Evolutionary conservation across 495 filamentous ascomycete genomes (phyloP), one percentile per base, ranked within the genome.

Genomic region (Lasiosphaeriaceae sp.): DNA sequence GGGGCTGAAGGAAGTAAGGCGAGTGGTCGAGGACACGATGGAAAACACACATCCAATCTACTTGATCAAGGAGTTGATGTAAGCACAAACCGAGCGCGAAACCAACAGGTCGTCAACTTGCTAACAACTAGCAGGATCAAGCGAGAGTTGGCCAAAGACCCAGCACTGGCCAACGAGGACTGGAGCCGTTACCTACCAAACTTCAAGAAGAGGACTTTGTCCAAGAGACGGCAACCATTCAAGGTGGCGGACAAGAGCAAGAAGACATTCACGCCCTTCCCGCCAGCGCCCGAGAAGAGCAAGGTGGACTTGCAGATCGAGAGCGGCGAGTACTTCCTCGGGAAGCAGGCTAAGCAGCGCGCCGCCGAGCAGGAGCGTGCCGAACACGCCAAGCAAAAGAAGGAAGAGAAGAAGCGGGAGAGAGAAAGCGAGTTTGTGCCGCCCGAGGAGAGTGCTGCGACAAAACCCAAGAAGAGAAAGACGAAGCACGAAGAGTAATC

Each of bases 301-400:
- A 99, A 97, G 84, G 83, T 99, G 58, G 94, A 99, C 72, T 74
- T 94, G 69, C 93, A 97, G 81, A 94, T 97, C 75, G 94, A 99
- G 82, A 92, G 83, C 63, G 95, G 95, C 68, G 94, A 97, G 77
- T 97, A 94, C 75, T 97, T 97, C 76, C 74, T 97, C 66, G 83
- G 84, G 52, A 95, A 95, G 80, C 84, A 94, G 66, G 91, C 89
- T 48, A 95, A 92, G 80, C 90, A 95, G 59, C 80, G 93, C 50
- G 89, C 82, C 52, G 84, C 78, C 51, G 86, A 87, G 73, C 88
- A 93, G 61, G 86, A 88, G 62, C 77, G 89, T 52, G 80, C 90
- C 63, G 90, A 92, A 74, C 84, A 85, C 65, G 87, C 93, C 76
- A 86, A 85, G 68, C 75, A 82, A 72, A 95, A 94, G 81, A 88